Conservation (phyloP, 2,329 filamentous ascomycete genomes). For the Xylariaceae sp. region DNA sequence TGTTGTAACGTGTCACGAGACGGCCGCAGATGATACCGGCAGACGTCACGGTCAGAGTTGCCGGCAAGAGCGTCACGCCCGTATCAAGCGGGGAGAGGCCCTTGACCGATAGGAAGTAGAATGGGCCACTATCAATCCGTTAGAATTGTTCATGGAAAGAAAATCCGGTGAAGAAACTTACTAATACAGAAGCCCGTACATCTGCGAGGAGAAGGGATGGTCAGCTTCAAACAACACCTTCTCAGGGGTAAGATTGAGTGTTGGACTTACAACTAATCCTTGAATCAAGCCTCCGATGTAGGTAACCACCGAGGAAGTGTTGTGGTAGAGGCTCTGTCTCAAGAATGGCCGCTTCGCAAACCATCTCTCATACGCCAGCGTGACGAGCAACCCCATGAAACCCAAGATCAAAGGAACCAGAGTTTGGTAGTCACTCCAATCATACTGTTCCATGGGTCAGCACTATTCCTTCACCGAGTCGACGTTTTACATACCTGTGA, state of each 20-base stretch:
- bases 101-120: conserved; percentile 37
- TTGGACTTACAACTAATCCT: conserved; percentile 16
- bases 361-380: conserved; percentile 16
- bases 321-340: conserved; percentile 17
- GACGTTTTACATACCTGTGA: conserved; percentile 19
- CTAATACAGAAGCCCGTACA: conserved; percentile 27
- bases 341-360: conserved; percentile 18
- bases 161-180: conserved; percentile 10
- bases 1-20: conserved; percentile 22
- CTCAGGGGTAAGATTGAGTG: not conserved
- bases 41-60: conserved; percentile 30
- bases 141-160: not conserved
- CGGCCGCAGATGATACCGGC: conserved; percentile 31
- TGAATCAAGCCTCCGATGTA: conserved; percentile 16
- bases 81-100: conserved; percentile 31
- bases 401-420: conserved; percentile 19
- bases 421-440: conserved; percentile 14
- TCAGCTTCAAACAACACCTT: conserved; percentile 7
- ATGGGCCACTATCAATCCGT: conserved; percentile 25
- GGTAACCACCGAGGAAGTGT: conserved; percentile 12
- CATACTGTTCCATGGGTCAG: conserved; percentile 12
- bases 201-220: conserved; percentile 7
- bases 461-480: not conserved
- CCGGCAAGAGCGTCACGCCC: conserved; percentile 33
- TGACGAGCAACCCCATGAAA: conserved; percentile 14